Conservation (phyloP, 768 basidiomycete genomes). For the Tylopilus sp. region DNA sequence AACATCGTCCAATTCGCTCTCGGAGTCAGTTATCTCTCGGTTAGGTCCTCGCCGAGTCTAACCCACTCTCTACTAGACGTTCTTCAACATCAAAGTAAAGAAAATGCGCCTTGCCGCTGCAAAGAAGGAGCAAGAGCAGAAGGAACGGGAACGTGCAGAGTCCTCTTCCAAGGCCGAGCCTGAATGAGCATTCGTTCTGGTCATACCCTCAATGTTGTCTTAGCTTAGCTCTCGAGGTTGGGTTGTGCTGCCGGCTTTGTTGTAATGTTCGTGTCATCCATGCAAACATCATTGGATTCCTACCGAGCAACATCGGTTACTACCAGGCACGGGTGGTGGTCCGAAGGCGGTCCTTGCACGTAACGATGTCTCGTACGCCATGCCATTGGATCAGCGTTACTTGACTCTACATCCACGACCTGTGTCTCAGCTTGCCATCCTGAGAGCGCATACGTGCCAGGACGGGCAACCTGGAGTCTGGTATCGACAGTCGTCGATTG, state of each 20-base stretch:
- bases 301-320: constrained; percentile 24
- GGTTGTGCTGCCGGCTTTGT: background rate
- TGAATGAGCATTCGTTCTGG: constrained; percentile 14
- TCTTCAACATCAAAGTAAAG: constrained; percentile 74
- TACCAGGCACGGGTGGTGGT: constrained; percentile 32
- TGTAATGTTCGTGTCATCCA: constrained; percentile 11
- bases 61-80: constrained; percentile 42
- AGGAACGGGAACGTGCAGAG: constrained; percentile 31
- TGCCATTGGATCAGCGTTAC: constrained; percentile 4
- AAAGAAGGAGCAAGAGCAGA: constrained; percentile 45
- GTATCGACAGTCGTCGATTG: constrained; percentile 42
- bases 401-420: constrained; percentile 41
- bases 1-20: constrained; percentile 71
- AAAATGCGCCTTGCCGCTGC: constrained; percentile 51
- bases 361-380: constrained; percentile 41
- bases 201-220: constrained; percentile 13
- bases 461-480: constrained; percentile 56
- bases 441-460: constrained; percentile 62
- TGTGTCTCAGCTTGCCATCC: constrained; percentile 70
- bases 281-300: background rate
- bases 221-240: background rate
- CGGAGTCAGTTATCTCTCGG: constrained; percentile 50
- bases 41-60: constrained; percentile 1
- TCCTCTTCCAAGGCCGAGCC: constrained; percentile 17
- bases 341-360: constrained; percentile 33